These are phyloP conservation scores for Fusarium zealandicum DNA, from an alignment of 2,329 filamentous ascomycete genomes.

Conservation along the genomic window DNA sequence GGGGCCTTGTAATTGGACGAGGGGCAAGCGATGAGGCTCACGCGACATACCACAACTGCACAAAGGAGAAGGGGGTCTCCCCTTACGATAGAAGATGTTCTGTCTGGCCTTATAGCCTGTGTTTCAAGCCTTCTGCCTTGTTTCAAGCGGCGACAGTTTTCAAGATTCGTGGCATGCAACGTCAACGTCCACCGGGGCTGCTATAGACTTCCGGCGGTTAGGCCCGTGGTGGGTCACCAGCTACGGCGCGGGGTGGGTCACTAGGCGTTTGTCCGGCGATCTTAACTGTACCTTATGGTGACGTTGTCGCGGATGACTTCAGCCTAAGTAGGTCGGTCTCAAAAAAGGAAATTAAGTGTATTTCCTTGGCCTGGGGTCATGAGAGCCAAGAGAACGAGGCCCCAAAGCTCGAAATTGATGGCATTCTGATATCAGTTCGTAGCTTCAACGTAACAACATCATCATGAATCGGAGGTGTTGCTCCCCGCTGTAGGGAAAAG, in stretches of 20 bases:
- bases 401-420: background rate
- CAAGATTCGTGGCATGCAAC: conserved; percentile 9
- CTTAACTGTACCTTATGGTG: conserved; percentile 8
- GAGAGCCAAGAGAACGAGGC: background rate
- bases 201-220: conserved; percentile 18
- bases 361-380: background rate
- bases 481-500: background rate
- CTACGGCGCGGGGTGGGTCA: conserved; percentile 16
- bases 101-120: background rate
- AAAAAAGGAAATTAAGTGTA: background rate
- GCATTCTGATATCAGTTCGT: conserved; percentile 6
- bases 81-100: background rate
- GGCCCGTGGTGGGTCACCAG: conserved; percentile 33
- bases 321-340: background rate
- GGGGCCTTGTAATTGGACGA: conserved; percentile 24
- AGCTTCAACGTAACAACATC: conserved; percentile 13
- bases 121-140: conserved; percentile 10
- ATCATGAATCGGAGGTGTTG: conserved; percentile 18
- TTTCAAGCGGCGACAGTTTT: conserved; percentile 9
- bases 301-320: conserved; percentile 14
- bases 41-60: conserved; percentile 26
- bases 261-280: conserved; percentile 25
- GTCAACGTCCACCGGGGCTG: conserved; percentile 9
- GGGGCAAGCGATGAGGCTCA: conserved; percentile 23
- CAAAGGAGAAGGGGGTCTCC: conserved; percentile 6